Percentiles rank a stretch among this genome's conserved stretches.
Evolutionary conservation across 148 eudicot genomes (phyloP).

Genomic region (Agrostemma githago): DNA sequence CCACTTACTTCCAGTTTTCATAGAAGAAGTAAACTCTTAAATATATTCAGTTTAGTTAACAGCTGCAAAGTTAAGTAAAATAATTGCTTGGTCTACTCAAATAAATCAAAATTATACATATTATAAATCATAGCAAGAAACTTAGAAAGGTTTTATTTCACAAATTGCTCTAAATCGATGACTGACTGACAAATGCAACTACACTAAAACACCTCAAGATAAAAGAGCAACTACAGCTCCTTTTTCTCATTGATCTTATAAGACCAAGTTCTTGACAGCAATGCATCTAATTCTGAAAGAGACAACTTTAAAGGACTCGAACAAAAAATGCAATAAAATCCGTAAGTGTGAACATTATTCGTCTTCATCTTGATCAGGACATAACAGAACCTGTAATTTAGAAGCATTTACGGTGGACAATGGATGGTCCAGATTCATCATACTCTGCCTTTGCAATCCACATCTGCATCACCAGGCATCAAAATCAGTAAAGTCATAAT

Average conservation of each 20-base stretch:
- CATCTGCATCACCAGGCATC: slow-evolving; percentile 39
- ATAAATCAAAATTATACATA: neutral
- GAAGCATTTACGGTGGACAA: slow-evolving; percentile 79
- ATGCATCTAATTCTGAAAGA: slow-evolving; percentile 6
- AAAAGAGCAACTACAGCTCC: slow-evolving; percentile 25
- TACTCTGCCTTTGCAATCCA: slow-evolving; percentile 77
- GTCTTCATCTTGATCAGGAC: slow-evolving; percentile 17
- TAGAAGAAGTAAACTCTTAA: neutral
- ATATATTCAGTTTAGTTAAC: neutral
- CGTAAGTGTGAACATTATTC: slow-evolving; percentile 24
- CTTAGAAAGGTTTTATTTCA: neutral
- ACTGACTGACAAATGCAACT: slow-evolving; percentile 26
- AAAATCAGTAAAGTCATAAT: neutral
- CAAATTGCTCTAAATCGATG: slow-evolving; percentile 9
- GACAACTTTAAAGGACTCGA: slow-evolving; percentile 8
- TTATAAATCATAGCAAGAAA: neutral
- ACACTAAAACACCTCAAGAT: slow-evolving; percentile 19
- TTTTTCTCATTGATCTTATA: neutral
- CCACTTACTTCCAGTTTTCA: neutral
- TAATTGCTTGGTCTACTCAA: neutral
- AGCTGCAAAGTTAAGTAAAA: neutral
- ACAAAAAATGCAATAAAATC: slow-evolving; percentile 12
- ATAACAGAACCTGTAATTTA: slow-evolving; percentile 21
- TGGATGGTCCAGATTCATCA: slow-evolving; percentile 69
- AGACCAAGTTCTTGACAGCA: slow-evolving; percentile 5